Evolutionary conservation across 371 early-diverging fungal species (phyloP), one percentile per base, ranked within the genome.

Genomic region (Apophysomyces variabilis): DNA sequence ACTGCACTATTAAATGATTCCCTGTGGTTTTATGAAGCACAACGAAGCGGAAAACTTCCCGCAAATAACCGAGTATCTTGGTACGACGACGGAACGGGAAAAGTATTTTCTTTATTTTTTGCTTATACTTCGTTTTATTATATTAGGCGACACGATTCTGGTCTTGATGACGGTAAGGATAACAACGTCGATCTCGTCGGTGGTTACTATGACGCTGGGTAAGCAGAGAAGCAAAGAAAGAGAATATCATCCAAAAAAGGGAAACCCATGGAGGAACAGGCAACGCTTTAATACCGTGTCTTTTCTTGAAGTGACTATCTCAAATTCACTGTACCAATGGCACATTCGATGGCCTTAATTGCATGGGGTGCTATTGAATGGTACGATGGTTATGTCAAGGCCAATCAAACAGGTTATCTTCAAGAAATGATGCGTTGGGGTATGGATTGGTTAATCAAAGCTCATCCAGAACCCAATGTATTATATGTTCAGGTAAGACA

Each of bases 351-450:
- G 43, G 58, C 86, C 0, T 65, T 78, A 38, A 66, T 86, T 18
- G 74, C 86, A 37, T 90, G 89, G 88, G 84, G 89, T 6, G 89
- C 76, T 4, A 54, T 80, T 45, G 77, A 81, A 68, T 90, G 79
- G 75, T 85, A 69, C 68, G 75, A 87, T 9, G 89, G 88, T 16
- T 88, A 87, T 60, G 71, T 74, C 58, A 74, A 78, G 54, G 85
- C 89, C 12, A 71, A 78, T 18, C 83, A 89, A 66, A 73, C 75
- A 1, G 39, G 47, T 1, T 77, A 87, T 44, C 68, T 89, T 4
- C 60, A 69, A 16, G 78, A 80, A 38, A 87, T 79, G 78, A 46
- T 89, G 9, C 80, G 79, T 61, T 89, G 88, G 89, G 90, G 90
- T 18, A 83, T 80, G 38, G 89, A 89, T 57, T 88, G 88, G 87